Percentiles rank a stretch among this genome's conserved stretches.
These are phyloP conservation scores for Trichophaea hybrida DNA, from an alignment of 2,329 filamentous ascomycete species.

Conservation along the genomic window DNA sequence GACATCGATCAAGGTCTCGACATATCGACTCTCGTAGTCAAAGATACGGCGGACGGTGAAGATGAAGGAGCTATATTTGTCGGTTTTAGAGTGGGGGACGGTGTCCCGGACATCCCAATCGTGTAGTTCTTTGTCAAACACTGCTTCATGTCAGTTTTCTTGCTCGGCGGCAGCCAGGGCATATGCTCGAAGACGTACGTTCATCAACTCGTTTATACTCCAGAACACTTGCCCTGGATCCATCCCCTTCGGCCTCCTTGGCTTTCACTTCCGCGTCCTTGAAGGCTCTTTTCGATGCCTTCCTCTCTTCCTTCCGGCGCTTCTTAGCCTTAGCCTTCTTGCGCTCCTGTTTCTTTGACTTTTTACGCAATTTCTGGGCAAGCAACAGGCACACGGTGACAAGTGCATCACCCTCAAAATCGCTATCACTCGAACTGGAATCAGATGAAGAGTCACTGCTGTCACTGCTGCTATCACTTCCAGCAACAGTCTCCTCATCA, in stretches of 20 bases:
- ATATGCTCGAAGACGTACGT: slow-evolving; percentile 20
- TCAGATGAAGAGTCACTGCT: slow-evolving; percentile 4
- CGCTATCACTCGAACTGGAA: slow-evolving; percentile 6
- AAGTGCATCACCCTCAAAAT: slow-evolving; percentile 12
- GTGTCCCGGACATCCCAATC: slow-evolving; percentile 54
- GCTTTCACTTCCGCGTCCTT: slow-evolving; percentile 24
- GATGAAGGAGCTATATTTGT: slow-evolving; percentile 62
- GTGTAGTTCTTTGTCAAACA: slow-evolving; percentile 43
- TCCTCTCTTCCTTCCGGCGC: slow-evolving; percentile 25
- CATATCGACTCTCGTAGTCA: slow-evolving; percentile 64
- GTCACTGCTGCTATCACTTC: slow-evolving; percentile 6
- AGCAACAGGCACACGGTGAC: slow-evolving; percentile 11
- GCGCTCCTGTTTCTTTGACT: slow-evolving; percentile 25
- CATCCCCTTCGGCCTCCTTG: slow-evolving; percentile 26
- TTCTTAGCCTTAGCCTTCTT: slow-evolving; percentile 31
- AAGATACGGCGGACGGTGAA: slow-evolving; percentile 76
- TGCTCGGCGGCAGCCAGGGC: not conserved
- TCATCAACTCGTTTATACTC: slow-evolving; percentile 56
- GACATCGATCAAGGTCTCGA: slow-evolving; percentile 58
- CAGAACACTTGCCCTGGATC: slow-evolving; percentile 45
- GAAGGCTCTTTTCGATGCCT: slow-evolving; percentile 13
- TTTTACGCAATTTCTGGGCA: slow-evolving; percentile 8
- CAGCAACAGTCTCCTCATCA: slow-evolving; percentile 6
- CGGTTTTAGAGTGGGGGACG: slow-evolving; percentile 36
- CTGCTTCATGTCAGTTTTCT: slow-evolving; percentile 28